phyloP scores from a whole-genome alignment of 352 stramenopile genomes.

The Globisporangium alternatum region DNA sequence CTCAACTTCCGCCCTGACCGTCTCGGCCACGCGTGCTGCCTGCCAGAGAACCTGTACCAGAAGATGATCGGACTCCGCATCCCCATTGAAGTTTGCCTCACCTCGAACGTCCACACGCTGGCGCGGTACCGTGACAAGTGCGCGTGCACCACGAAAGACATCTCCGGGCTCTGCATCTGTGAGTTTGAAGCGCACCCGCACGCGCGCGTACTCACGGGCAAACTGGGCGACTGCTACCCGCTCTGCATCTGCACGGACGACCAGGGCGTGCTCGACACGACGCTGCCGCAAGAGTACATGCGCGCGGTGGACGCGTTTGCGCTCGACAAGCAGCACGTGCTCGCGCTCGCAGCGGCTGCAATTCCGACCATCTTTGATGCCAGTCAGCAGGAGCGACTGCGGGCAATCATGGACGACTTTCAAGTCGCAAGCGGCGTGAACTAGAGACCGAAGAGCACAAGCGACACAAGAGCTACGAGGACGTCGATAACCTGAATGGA shows the following conservation, averaged over 20 bases:
- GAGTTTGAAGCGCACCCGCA: conserved; percentile 84
- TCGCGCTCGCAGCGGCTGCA: conserved; percentile 39
- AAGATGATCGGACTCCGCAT: conserved; percentile 70
- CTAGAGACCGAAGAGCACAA: not conserved
- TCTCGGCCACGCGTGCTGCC: conserved; percentile 88
- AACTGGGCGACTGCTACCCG: conserved; percentile 47
- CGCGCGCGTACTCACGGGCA: conserved; percentile 43
- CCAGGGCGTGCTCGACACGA: conserved; percentile 90
- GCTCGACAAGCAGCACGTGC: conserved; percentile 45
- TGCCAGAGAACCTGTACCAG: conserved; percentile 69
- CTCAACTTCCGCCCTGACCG: conserved; percentile 89
- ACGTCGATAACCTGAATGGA: not conserved
- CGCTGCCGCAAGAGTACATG: conserved; percentile 84
- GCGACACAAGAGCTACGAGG: not conserved
- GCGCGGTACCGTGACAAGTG: conserved; percentile 58
- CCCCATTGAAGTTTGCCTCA: conserved; percentile 92
- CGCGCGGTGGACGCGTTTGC: conserved; percentile 74
- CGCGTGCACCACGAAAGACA: conserved; percentile 40
- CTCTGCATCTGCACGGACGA: conserved; percentile 93
- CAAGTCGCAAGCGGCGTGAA: not conserved
- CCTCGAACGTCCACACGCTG: conserved; percentile 93
- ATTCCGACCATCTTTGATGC: conserved; percentile 65
- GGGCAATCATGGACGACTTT: conserved; percentile 24
- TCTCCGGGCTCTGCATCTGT: conserved; percentile 49
- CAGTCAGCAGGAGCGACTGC: conserved; percentile 27